Evolutionary conservation across 2,329 filamentous ascomycete genomes (phyloP).

Genomic region (Amauroascus niger): DNA sequence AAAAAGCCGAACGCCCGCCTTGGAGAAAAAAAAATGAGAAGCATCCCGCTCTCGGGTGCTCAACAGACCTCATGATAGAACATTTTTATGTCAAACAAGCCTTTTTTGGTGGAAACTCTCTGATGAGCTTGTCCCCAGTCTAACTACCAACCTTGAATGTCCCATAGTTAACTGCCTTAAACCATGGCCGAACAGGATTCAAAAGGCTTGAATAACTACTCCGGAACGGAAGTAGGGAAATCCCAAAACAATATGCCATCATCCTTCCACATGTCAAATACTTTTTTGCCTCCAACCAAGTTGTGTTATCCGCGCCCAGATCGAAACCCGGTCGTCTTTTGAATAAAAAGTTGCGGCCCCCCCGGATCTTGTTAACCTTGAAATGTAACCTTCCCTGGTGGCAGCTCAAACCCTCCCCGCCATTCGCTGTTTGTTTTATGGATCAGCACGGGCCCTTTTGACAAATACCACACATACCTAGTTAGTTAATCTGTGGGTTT

Average conservation of each 20-base stretch:
- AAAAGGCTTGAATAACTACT: too few relatives aligned
- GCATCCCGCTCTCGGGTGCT: neutral
- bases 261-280: neutral
- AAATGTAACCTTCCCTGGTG: neutral
- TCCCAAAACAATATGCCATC: too few relatives aligned
- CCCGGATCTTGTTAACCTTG: neutral
- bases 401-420: neutral
- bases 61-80: neutral
- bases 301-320: neutral
- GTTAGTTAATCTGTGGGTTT: neutral
- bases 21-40: neutral
- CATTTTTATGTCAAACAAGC: neutral
- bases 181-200: too few relatives aligned
- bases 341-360: neutral
- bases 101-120: conserved; percentile 2
- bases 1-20: too few relatives aligned
- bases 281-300: neutral
- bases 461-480: neutral
- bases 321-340: neutral
- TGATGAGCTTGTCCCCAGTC: neutral
- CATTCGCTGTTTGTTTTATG: neutral
- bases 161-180: too few relatives aligned
- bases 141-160: neutral
- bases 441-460: neutral
- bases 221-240: too few relatives aligned